Conservation (phyloP, 2,329 filamentous ascomycete species). For the Claviceps spartinae region DNA sequence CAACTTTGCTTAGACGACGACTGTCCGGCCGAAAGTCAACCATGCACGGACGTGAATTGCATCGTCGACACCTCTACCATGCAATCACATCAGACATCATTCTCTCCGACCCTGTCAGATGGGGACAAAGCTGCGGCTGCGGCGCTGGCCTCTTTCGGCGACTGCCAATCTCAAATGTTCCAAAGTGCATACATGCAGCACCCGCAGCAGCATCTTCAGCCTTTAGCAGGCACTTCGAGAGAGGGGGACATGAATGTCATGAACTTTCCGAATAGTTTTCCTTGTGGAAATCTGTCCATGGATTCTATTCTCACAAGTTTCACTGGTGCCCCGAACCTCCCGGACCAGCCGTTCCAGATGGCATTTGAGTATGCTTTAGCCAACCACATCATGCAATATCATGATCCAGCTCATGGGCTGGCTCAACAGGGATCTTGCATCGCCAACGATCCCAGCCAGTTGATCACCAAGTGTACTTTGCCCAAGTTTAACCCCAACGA, state of each 20-base stretch:
- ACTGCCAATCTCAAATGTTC: conserved; percentile 7
- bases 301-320: conserved; percentile 7
- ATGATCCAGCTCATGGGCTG: conserved; percentile 13
- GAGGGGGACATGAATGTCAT: conserved; percentile 4
- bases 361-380: conserved; percentile 14
- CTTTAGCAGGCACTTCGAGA: neutral
- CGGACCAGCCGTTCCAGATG: conserved; percentile 9
- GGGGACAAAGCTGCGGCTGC: conserved; percentile 16
- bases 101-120: conserved; percentile 8
- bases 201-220: conserved; percentile 2
- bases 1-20: conserved; percentile 15
- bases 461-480: conserved; percentile 15
- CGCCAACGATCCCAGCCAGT: conserved; percentile 14
- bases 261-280: conserved; percentile 7
- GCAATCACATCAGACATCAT: neutral
- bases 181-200: conserved; percentile 7
- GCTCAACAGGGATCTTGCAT: conserved; percentile 14
- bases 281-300: conserved; percentile 12
- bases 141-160: conserved; percentile 19
- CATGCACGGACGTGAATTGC: conserved; percentile 24
- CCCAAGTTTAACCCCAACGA: conserved; percentile 11
- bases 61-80: conserved; percentile 11
- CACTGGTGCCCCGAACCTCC: conserved; percentile 3
- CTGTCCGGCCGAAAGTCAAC: conserved; percentile 21
- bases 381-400: conserved; percentile 18